These are phyloP conservation scores for Phytophthora hybrid DNA, from an alignment of 352 stramenopile genomes.

Conservation along the genomic window DNA sequence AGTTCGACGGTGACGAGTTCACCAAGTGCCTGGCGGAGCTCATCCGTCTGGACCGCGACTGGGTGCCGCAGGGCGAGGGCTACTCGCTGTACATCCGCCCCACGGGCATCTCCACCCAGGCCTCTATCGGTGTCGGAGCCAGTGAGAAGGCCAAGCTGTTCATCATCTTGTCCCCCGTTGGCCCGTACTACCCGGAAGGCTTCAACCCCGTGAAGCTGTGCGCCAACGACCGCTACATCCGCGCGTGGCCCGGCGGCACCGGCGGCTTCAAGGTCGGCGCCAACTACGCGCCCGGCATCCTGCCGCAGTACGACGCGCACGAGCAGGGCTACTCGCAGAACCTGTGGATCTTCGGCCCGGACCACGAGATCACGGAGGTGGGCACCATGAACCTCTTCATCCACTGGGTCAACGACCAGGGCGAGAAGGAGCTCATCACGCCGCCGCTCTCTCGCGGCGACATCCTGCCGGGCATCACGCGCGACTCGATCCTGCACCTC, in stretches of 20 bases:
- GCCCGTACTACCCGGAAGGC: slow-evolving; percentile 97
- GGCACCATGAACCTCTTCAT: slow-evolving; percentile 99
- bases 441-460: slow-evolving; percentile 94
- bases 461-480: slow-evolving; percentile 98
- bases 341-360: slow-evolving; percentile 96
- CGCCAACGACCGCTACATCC: slow-evolving; percentile 93
- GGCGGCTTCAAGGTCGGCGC: slow-evolving; percentile 94
- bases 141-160: slow-evolving; percentile 94
- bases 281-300: slow-evolving; percentile 93
- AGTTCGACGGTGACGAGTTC: slow-evolving; percentile 93
- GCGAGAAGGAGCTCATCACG: slow-evolving; percentile 95
- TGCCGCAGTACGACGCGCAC: slow-evolving; percentile 90
- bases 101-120: slow-evolving; percentile 94
- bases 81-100: slow-evolving; percentile 97
- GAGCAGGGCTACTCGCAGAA: slow-evolving; percentile 91
- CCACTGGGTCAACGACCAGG: slow-evolving; percentile 94
- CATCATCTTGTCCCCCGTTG: slow-evolving; percentile 96
- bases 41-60: slow-evolving; percentile 89
- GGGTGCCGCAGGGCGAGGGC: slow-evolving; percentile 95
- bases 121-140: slow-evolving; percentile 91
- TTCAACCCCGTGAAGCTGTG: slow-evolving; percentile 93
- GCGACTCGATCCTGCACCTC: slow-evolving; percentile 95
- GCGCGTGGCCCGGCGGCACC: slow-evolving; percentile 96
- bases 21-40: slow-evolving; percentile 92
- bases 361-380: slow-evolving; percentile 91